Conservation (phyloP, 345 rosid genomes). For the sweet orange (Citrus sinensis) region DVS_A1.0 CM039164.1:26510001-26510500, state of each 20-base stretch:
- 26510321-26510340: not conserved
- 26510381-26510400: not conserved
- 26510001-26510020: constrained; percentile 88
- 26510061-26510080: constrained; percentile 86
- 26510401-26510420: not conserved
- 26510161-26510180: constrained; percentile 94
- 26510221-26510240: constrained; percentile 84
- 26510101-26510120: constrained; percentile 98
- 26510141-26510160: constrained; percentile 95
- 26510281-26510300: not conserved
- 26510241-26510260: constrained; percentile 72
- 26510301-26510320: not conserved
- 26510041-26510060: constrained; percentile 95
- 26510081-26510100: constrained; percentile 97
- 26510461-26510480: not conserved
- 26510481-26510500: not conserved
- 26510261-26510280: constrained; percentile 48
- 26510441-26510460: not conserved
- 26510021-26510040: constrained; percentile 93
- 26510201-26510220: constrained; percentile 90
- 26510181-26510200: constrained; percentile 83
- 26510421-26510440: not conserved
- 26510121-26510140: constrained; percentile 85
- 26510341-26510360: not conserved
- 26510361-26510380: not conserved